Evolutionary conservation across 768 basidiomycete species (phyloP).

Genomic region (Asterophora parasitica): DNA sequence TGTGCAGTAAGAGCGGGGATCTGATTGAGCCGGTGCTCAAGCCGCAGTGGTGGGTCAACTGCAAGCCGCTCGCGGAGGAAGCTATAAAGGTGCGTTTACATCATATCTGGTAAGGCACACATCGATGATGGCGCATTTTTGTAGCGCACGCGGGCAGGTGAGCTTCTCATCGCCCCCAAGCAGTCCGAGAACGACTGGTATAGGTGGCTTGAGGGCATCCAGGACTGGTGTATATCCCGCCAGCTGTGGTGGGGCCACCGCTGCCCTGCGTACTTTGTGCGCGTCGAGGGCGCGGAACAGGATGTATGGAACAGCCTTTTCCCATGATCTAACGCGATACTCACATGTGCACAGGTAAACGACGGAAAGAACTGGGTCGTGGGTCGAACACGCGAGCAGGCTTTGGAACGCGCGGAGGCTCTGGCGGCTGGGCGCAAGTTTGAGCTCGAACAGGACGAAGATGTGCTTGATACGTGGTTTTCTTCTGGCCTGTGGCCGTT

Average conservation of each 20-base stretch:
- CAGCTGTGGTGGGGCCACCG: conserved; percentile 99
- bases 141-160: conserved; percentile 85
- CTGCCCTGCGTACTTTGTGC: conserved; percentile 89
- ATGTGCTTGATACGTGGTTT: conserved; percentile 99
- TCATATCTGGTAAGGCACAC: neutral
- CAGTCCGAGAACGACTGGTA: conserved; percentile 93
- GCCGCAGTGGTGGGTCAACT: conserved; percentile 99
- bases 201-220: conserved; percentile 90
- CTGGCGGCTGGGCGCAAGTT: conserved; percentile 67
- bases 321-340: neutral
- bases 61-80: conserved; percentile 86
- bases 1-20: conserved; percentile 98
- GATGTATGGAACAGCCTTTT: conserved; percentile 44
- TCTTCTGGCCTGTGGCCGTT: conserved; percentile 97
- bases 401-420: conserved; percentile 64
- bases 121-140: neutral
- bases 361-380: conserved; percentile 90
- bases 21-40: conserved; percentile 93
- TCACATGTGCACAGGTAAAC: conserved; percentile 35
- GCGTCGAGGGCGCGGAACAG: conserved; percentile 69
- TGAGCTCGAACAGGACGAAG: conserved; percentile 86
- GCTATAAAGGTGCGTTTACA: conserved; percentile 64
- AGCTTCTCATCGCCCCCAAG: conserved; percentile 78
- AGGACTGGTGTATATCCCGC: conserved; percentile 99
- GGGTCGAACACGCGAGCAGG: conserved; percentile 74